Percentiles rank a stretch among this genome's conserved stretches.
These are phyloP conservation scores for Diaporthe ilicicola DNA, from an alignment of 2,329 filamentous ascomycete genomes.

Conservation along the genomic window DNA sequence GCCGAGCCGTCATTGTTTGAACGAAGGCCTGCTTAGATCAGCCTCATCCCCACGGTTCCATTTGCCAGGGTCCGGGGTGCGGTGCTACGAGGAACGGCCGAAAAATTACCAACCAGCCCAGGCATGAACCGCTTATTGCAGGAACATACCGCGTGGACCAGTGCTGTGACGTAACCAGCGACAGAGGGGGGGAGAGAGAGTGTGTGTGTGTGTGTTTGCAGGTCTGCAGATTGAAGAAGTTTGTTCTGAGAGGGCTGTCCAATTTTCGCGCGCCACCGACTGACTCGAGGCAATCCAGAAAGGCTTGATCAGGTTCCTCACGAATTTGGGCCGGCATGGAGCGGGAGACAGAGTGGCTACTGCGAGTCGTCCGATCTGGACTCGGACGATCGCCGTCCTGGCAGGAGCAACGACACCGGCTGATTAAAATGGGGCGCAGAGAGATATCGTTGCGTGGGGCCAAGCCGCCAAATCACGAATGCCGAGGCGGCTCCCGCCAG, in stretches of 20 bases:
- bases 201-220: background rate
- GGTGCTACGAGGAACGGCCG: constrained; percentile 4
- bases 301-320: background rate
- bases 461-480: constrained; percentile 23
- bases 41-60: constrained; percentile 19
- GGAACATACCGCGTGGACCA: background rate
- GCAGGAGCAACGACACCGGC: constrained; percentile 24
- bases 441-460: constrained; percentile 16
- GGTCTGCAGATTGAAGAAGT: constrained; percentile 7
- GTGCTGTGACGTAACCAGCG: constrained; percentile 1
- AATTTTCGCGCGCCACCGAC: background rate
- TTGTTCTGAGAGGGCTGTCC: background rate
- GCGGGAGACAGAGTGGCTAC: constrained; percentile 11
- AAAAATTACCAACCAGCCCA: constrained; percentile 6
- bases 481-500: constrained; percentile 28
- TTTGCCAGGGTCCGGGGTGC: constrained; percentile 7
- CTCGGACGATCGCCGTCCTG: constrained; percentile 29
- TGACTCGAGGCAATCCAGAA: constrained; percentile 9
- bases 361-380: constrained; percentile 26
- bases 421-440: constrained; percentile 29
- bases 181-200: background rate
- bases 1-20: background rate
- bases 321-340: constrained; percentile 9
- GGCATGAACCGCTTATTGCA: constrained; percentile 1
- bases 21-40: constrained; percentile 18